A percentile compares a stretch with the other conserved stretches of the same genome.
Evolutionary conservation across 2,329 filamentous ascomycete genomes (phyloP).

Genomic region (Monosporascus sp.): DNA sequence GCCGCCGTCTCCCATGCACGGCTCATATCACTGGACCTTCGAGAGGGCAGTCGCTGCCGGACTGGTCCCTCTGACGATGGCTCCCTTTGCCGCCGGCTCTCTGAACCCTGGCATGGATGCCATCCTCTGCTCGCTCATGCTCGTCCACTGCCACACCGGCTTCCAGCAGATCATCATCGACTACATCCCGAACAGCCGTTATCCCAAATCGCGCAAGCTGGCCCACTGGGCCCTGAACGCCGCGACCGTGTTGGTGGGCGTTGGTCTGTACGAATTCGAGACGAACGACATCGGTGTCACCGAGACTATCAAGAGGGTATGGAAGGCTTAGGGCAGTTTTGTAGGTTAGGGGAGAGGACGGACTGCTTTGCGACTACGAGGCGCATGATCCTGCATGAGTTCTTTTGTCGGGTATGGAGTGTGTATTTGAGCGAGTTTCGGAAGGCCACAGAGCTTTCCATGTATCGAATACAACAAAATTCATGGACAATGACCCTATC

Average conservation of each 20-base stretch:
- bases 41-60: slow-evolving; percentile 79
- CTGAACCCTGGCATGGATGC: slow-evolving; percentile 88
- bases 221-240: slow-evolving; percentile 74
- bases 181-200: slow-evolving; percentile 72
- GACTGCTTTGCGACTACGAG: too few species aligned
- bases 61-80: slow-evolving; percentile 79
- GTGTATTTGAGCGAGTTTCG: too few species aligned
- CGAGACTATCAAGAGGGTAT: slow-evolving; percentile 81
- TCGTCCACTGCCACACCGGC: slow-evolving; percentile 93
- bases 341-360: too few species aligned
- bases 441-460: too few species aligned
- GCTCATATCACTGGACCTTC: slow-evolving; percentile 98
- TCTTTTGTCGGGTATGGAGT: too few species aligned
- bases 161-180: slow-evolving; percentile 89
- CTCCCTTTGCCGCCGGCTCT: slow-evolving; percentile 86
- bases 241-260: slow-evolving; percentile 72
- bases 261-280: slow-evolving; percentile 97
- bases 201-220: slow-evolving; percentile 61
- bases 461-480: too few species aligned
- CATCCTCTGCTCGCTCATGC: slow-evolving; percentile 71
- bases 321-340: slow-evolving; percentile 61
- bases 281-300: slow-evolving; percentile 96
- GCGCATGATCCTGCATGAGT: too few species aligned
- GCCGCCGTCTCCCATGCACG: slow-evolving; percentile 67
- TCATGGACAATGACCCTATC: too few species aligned